A percentile compares a stretch with the other conserved stretches of the same genome.
phyloP scores from a whole-genome alignment of 495 filamentous ascomycete species.

The Aspergillus baeticus region DNA sequence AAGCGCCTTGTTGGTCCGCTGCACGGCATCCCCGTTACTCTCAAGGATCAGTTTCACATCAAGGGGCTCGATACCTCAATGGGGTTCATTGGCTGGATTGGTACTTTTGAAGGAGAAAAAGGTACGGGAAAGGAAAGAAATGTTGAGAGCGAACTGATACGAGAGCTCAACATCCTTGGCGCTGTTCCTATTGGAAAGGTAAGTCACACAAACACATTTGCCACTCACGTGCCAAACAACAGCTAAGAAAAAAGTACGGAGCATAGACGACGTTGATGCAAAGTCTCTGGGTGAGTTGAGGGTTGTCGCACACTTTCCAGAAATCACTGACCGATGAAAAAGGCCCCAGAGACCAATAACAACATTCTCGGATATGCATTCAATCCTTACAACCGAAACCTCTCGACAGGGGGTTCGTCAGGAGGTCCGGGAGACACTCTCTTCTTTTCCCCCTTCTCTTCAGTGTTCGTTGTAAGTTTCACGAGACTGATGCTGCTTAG shows the following conservation, averaged over 20 bases:
- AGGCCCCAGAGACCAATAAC: slow-evolving; percentile 10
- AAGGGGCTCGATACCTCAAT: slow-evolving; percentile 8
- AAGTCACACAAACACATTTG: not conserved
- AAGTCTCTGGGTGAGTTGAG: slow-evolving; percentile 7
- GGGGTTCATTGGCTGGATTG: slow-evolving; percentile 8
- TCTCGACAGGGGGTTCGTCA: slow-evolving; percentile 10
- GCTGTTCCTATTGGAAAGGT: slow-evolving; percentile 12
- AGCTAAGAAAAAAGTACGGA: slow-evolving; percentile 8
- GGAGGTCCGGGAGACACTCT: slow-evolving; percentile 1
- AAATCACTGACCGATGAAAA: not conserved
- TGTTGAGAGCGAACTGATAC: slow-evolving; percentile 6
- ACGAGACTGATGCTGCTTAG: not conserved
- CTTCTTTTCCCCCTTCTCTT: not conserved
- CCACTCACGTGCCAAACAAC: not conserved
- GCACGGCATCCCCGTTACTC: slow-evolving; percentile 6
- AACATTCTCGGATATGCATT: slow-evolving; percentile 12
- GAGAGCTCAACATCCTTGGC: slow-evolving; percentile 7
- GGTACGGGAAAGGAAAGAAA: slow-evolving; percentile 6
- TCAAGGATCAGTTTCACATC: slow-evolving; percentile 10
- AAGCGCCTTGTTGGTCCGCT: slow-evolving; percentile 4
- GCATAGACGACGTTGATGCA: slow-evolving; percentile 9
- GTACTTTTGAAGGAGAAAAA: slow-evolving; percentile 10
- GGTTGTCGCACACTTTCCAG: not conserved
- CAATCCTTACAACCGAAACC: slow-evolving; percentile 9
- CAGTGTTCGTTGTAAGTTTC: not conserved